Evolutionary conservation across 2,329 filamentous ascomycete species (phyloP).

Genomic region (Coniella vitis): DNA sequence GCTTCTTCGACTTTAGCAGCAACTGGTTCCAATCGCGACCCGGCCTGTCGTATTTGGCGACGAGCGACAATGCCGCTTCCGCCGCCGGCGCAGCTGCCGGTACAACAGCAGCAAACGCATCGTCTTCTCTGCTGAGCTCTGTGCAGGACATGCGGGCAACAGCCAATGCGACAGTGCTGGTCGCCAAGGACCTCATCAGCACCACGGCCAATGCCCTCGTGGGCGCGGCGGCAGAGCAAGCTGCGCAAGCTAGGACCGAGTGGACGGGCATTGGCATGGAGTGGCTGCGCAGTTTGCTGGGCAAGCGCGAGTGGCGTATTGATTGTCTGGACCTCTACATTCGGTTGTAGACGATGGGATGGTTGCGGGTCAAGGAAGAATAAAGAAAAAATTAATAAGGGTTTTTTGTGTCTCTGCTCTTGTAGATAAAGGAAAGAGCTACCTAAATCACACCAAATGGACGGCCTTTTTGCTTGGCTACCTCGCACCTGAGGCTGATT

Average conservation of each 20-base stretch:
- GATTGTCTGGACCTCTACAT: conserved; percentile 88
- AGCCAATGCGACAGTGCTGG: conserved; percentile 38
- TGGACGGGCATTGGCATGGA: conserved; percentile 76
- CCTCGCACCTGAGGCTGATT: too few relatives aligned
- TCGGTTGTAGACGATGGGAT: conserved; percentile 47
- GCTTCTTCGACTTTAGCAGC: conserved; percentile 85
- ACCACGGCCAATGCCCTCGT: conserved; percentile 63
- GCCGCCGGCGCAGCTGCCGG: too few relatives aligned
- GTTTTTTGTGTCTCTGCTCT: neutral
- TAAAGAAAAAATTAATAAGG: neutral
- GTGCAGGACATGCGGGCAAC: conserved; percentile 23
- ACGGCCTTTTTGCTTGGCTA: too few relatives aligned
- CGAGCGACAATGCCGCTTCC: neutral
- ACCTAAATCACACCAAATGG: too few relatives aligned
- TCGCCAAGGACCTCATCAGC: conserved; percentile 51
- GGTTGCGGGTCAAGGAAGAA: neutral
- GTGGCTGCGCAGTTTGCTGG: conserved; percentile 77
- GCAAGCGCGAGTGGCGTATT: conserved; percentile 80
- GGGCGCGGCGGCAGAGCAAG: conserved; percentile 58
- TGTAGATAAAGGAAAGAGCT: too few relatives aligned
- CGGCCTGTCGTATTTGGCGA: conserved; percentile 28
- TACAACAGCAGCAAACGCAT: too few relatives aligned
- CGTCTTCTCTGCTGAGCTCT: conserved; percentile 14
- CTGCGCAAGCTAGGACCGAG: conserved; percentile 48
- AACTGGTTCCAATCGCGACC: conserved; percentile 89